These are phyloP conservation scores for Tetratostichococcus sp. DNA, from an alignment of 139 green algal genomes.

Conservation along the genomic window DNA sequence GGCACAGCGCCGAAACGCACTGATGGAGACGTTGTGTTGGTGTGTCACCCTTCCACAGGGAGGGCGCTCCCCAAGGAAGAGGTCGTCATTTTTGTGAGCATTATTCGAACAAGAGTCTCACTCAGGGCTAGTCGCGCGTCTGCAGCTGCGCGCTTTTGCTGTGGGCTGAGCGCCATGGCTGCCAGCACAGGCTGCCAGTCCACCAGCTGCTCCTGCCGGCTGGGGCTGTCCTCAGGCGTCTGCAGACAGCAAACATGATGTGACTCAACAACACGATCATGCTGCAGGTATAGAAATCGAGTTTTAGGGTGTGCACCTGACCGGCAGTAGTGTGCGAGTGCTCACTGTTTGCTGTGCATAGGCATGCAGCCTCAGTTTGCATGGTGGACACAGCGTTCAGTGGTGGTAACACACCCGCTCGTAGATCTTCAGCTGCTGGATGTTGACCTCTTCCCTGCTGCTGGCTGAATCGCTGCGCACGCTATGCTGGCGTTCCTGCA, in stretches of 20 bases:
- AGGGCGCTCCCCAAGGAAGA: too few relatives aligned
- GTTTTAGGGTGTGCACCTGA: too few relatives aligned
- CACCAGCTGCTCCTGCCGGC: neutral
- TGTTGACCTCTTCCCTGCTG: neutral
- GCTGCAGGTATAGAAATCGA: too few relatives aligned
- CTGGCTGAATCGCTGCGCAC: neutral
- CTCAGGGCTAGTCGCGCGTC: neutral
- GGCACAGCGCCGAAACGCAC: too few relatives aligned
- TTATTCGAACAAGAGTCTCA: neutral
- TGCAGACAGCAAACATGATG: neutral
- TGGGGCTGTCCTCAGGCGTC: neutral
- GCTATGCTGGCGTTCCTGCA: neutral
- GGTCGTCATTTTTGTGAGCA: too few relatives aligned
- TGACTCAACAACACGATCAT: too few relatives aligned
- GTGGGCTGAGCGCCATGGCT: neutral
- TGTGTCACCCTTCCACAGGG: too few relatives aligned
- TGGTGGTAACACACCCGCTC: neutral
- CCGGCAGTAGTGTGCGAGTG: too few relatives aligned
- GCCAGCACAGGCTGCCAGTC: conserved; percentile 3
- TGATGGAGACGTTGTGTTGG: too few relatives aligned
- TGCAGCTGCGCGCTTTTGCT: neutral
- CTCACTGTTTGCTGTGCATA: too few relatives aligned
- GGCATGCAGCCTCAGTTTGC: too few relatives aligned
- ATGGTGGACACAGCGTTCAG: too few relatives aligned
- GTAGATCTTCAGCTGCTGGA: neutral